Conservation (phyloP, 2,329 filamentous ascomycete genomes). For the Diaporthe batatas region DNA sequence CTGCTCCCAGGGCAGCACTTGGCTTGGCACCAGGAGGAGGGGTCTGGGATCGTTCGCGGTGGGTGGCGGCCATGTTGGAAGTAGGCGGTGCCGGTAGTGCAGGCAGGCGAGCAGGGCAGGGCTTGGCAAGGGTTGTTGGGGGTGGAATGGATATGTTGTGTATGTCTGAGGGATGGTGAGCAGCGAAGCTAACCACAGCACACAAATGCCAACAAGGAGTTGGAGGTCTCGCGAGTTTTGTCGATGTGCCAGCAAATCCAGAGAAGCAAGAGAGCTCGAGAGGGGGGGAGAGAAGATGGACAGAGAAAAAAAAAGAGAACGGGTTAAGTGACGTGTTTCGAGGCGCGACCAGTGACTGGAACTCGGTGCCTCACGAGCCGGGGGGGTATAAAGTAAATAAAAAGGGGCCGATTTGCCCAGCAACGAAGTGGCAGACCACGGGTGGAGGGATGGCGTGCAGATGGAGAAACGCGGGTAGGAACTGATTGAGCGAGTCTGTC, state of each 20-base stretch:
- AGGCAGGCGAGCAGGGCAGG: background rate
- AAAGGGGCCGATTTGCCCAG: constrained; percentile 36
- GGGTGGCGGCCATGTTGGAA: constrained; percentile 53
- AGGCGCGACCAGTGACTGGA: constrained; percentile 36
- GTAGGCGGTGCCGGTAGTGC: constrained; percentile 5
- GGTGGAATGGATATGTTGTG: background rate
- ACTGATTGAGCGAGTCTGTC: constrained; percentile 5
- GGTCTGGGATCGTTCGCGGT: constrained; percentile 64
- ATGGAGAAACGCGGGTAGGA: constrained; percentile 1
- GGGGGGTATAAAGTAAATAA: constrained; percentile 37
- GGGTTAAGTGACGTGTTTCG: constrained; percentile 34
- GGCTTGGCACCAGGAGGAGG: constrained; percentile 76
- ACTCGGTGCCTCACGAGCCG: constrained; percentile 40
- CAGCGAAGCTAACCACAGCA: constrained; percentile 29
- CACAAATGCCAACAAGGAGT: constrained; percentile 12
- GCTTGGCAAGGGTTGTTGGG: constrained; percentile 8
- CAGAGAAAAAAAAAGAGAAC: constrained; percentile 8
- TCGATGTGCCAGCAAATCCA: constrained; percentile 32
- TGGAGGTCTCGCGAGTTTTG: constrained; percentile 17
- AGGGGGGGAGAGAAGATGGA: constrained; percentile 1
- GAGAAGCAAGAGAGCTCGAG: constrained; percentile 20
- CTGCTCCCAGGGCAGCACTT: constrained; percentile 71
- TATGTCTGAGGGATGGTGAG: constrained; percentile 22
- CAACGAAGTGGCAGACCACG: constrained; percentile 20
- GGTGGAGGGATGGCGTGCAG: constrained; percentile 15